Conservation (phyloP, 2,329 filamentous ascomycete genomes). For the Aquanectria penicillioides region DNA sequence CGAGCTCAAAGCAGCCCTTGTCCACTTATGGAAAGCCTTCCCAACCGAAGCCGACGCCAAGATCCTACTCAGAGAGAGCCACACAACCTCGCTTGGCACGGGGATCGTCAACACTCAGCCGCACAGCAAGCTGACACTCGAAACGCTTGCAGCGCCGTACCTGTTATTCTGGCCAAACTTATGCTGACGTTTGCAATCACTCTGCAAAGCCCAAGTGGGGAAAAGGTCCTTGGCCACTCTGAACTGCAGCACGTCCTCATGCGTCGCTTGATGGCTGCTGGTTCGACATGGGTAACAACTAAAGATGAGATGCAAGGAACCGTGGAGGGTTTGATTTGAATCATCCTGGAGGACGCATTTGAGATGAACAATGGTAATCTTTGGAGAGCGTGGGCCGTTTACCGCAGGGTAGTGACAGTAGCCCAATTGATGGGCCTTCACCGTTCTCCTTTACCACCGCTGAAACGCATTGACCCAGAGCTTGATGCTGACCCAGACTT, state of each 20-base stretch:
- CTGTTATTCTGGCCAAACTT: not conserved
- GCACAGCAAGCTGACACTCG: not conserved
- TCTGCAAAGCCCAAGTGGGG: slow-evolving; percentile 35
- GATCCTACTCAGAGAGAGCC: not conserved
- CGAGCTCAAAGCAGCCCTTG: no score
- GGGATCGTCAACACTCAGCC: not conserved
- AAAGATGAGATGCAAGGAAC: slow-evolving; percentile 50
- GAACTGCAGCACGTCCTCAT: slow-evolving; percentile 35
- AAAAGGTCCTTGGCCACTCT: slow-evolving; percentile 30
- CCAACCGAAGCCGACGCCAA: not conserved
- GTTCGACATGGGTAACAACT: slow-evolving; percentile 45
- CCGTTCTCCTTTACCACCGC: slow-evolving; percentile 22
- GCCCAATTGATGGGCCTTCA: slow-evolving; percentile 56
- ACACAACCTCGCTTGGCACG: not conserved
- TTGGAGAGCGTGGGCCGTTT: slow-evolving; percentile 50
- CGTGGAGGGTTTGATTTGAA: slow-evolving; percentile 53
- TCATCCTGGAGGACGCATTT: slow-evolving; percentile 53
- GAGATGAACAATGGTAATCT: slow-evolving; percentile 51
- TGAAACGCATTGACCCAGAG: not conserved
- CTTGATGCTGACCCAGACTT: not conserved
- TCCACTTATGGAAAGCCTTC: not conserved
- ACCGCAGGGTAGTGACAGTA: slow-evolving; percentile 49
- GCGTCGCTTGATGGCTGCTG: no score
- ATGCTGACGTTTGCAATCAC: slow-evolving; percentile 31
- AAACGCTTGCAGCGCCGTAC: not conserved